A percentile compares a stretch with the other conserved stretches of the same genome.
phyloP scores from a whole-genome alignment of 2,329 filamentous ascomycete genomes.

The Parasarocladium wereldwijsianum region DNA sequence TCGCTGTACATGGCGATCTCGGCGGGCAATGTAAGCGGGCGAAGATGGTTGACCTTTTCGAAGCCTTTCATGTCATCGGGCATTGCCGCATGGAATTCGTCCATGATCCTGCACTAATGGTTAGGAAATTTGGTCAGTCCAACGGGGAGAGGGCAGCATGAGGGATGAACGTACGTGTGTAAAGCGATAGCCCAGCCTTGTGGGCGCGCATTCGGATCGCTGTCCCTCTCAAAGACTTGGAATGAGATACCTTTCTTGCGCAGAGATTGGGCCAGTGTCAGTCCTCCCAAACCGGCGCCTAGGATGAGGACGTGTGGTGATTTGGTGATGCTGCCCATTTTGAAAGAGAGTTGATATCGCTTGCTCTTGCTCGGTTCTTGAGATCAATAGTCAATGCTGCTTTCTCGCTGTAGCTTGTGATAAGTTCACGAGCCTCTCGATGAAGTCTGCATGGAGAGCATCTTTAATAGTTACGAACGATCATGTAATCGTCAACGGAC shows the following conservation, averaged over 20 bases:
- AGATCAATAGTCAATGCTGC: no score
- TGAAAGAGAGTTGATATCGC: no score
- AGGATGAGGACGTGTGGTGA: constrained; percentile 4
- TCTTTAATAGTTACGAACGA: no score
- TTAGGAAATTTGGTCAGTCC: no score
- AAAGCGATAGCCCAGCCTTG: constrained; percentile 2
- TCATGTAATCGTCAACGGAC: no score
- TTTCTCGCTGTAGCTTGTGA: no score
- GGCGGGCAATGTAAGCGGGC: constrained; percentile 1
- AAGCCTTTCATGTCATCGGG: background rate
- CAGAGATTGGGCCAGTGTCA: constrained; percentile 2
- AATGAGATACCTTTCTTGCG: constrained; percentile 1
- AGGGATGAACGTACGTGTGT: constrained; percentile 2
- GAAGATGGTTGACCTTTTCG: background rate
- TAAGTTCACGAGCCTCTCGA: no score
- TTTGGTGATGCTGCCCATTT: no score
- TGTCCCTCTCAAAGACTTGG: constrained; percentile 3
- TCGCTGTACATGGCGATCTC: constrained; percentile 1
- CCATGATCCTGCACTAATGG: no score
- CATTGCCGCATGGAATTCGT: background rate
- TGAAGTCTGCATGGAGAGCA: no score
- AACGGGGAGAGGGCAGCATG: no score
- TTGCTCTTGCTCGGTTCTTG: no score
- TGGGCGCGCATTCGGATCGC: constrained; percentile 1
- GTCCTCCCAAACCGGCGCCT: constrained; percentile 5